These are phyloP conservation scores for Ophiostoma perfectum DNA, from an alignment of 2,329 filamentous ascomycete species.

Conservation along the genomic window DNA sequence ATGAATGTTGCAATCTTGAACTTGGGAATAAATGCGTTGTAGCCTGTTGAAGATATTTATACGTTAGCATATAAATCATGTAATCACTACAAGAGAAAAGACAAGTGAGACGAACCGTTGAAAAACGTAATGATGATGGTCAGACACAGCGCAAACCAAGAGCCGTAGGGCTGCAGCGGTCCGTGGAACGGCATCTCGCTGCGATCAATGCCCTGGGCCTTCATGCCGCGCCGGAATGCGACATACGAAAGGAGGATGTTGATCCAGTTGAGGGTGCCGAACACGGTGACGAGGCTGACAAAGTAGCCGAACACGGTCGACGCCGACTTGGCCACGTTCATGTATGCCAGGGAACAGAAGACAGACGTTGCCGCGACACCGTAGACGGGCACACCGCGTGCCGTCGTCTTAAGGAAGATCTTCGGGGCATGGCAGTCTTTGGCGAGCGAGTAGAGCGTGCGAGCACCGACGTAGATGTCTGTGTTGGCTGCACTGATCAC, in stretches of 20 bases:
- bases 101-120: not conserved
- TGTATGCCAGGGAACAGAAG: not conserved
- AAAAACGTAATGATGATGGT: not conserved
- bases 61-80: not conserved
- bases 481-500: constrained; percentile 5
- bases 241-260: not conserved
- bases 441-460: not conserved
- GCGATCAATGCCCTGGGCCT: not conserved
- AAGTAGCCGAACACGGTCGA: constrained; percentile 2
- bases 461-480: not conserved
- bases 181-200: not conserved
- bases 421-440: not conserved
- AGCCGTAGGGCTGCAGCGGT: not conserved
- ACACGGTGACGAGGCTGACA: not conserved
- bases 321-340: constrained; percentile 3
- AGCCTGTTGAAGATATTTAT: not conserved
- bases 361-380: not conserved
- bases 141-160: not conserved
- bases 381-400: not conserved
- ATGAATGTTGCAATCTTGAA: not conserved
- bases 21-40: constrained; percentile 2
- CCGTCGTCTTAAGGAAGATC: constrained; percentile 1
- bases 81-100: not conserved
- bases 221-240: not conserved
- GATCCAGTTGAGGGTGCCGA: constrained; percentile 1